A percentile compares a stretch with the other conserved stretches of the same genome.
These are phyloP conservation scores for Termitomyces sp. DNA, from an alignment of 768 basidiomycete genomes.

Conservation along the genomic window DNA sequence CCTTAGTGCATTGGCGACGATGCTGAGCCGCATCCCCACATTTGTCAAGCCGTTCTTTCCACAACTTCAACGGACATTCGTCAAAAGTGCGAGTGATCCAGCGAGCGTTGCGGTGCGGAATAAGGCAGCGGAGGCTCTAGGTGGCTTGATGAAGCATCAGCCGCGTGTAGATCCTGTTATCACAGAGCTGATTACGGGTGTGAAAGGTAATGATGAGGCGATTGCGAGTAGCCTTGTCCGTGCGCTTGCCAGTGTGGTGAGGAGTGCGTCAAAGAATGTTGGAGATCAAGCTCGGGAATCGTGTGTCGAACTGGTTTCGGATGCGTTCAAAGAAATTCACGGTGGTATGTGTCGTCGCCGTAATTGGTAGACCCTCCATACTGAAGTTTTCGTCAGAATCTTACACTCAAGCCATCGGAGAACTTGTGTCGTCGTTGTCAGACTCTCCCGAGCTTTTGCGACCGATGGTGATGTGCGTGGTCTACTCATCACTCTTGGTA, in stretches of 20 bases:
- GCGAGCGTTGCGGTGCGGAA: slow-evolving; percentile 75
- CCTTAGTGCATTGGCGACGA: slow-evolving; percentile 76
- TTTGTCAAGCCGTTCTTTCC: slow-evolving; percentile 99
- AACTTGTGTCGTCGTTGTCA: slow-evolving; percentile 61
- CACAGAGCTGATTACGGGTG: slow-evolving; percentile 73
- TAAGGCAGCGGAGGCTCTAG: slow-evolving; percentile 81
- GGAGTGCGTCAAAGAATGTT: slow-evolving; percentile 67
- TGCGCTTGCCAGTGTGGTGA: slow-evolving; percentile 74
- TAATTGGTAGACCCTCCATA: not conserved
- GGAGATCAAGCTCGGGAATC: slow-evolving; percentile 72
- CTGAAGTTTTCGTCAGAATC: slow-evolving; percentile 44
- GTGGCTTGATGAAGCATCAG: slow-evolving; percentile 86
- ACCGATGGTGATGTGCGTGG: slow-evolving; percentile 62
- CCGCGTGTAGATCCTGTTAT: slow-evolving; percentile 92
- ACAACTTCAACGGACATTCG: slow-evolving; percentile 93
- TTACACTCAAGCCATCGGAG: slow-evolving; percentile 63
- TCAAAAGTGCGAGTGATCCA: slow-evolving; percentile 85
- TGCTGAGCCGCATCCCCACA: slow-evolving; percentile 81
- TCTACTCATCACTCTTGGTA: not conserved
- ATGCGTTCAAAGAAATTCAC: slow-evolving; percentile 73
- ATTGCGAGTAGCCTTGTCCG: slow-evolving; percentile 74
- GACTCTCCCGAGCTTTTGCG: slow-evolving; percentile 59
- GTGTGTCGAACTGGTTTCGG: slow-evolving; percentile 70
- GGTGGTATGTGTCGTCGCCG: slow-evolving; percentile 44
- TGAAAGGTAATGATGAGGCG: slow-evolving; percentile 56